Evolutionary conservation across 176 grass and related monocot species (phyloP), one percentile per base, ranked within the genome.

Genomic region (Oryza officinalis): DNA sequence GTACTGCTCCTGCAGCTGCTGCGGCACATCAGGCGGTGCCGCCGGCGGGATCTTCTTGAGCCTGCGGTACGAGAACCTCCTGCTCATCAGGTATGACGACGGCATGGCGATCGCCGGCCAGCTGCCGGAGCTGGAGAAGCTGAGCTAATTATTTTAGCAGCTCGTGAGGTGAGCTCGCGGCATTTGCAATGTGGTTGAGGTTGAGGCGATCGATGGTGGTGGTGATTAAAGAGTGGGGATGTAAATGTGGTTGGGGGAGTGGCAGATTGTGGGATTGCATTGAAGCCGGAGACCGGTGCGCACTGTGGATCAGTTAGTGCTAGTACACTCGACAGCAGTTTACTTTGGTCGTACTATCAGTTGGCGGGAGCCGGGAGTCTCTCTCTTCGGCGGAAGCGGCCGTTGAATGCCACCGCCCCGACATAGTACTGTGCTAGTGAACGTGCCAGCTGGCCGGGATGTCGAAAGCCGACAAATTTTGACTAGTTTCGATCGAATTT

Each of bases 11-110:
- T 46, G 33, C 20, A 61, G 44, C 1, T 45, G 63, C 37, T 38
- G 37, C 37, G 37, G 37, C 52, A 22, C 33, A 22, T 37, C 14
- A 2, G 44, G 31, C 0, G 70, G 69, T 3, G 26, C 0, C 12
- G 57, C 1, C 1, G 72, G 31, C 11, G 82, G 87, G 27, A 83
- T 63, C 80, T 90, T 90, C 84, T 86, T 75, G 74, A 90, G 88
- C 84, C 68, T 86, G 46, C 61, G 75, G 88, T 90, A 90, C 23
- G 88, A 61, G 84, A 83, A 87, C 60, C 88, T 71, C 3, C 77
- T 11, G 80, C 67, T 80, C 72, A 50, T 13, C 38, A 85, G 69
- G 81, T 69, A 80, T 3, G 81, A 79, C 22, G 50, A n/a, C 23
- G 67, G 68, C 38, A 60, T 70, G 63, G 77, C 28, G 15, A 59